A percentile compares a stretch with the other conserved stretches of the same genome.
Conservation (phyloP, 2,329 filamentous ascomycete species). For the Curvularia spicifera region DNA sequence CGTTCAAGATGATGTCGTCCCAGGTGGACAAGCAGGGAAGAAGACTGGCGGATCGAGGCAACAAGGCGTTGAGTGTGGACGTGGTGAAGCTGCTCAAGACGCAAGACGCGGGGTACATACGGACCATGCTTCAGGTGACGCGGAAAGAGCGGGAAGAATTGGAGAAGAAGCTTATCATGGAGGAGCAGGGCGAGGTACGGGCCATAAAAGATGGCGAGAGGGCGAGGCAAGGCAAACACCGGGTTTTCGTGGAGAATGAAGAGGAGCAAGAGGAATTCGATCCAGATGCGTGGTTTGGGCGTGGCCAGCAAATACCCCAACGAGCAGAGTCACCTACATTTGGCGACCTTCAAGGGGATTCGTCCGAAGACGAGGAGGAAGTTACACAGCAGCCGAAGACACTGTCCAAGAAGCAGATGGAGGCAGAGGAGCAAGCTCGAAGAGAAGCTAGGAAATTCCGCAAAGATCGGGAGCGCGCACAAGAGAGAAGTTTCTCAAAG, state of each 20-base stretch:
- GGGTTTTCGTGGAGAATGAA: constrained; percentile 51
- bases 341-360: constrained; percentile 34
- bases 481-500: constrained; percentile 57
- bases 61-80: constrained; percentile 58
- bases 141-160: constrained; percentile 61
- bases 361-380: constrained; percentile 34
- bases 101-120: constrained; percentile 67
- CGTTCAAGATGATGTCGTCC: constrained; percentile 67
- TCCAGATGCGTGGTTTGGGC: constrained; percentile 51
- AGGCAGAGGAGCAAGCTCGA: constrained; percentile 35
- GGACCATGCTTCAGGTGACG: constrained; percentile 63
- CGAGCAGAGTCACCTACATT: constrained; percentile 24
- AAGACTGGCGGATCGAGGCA: constrained; percentile 54
- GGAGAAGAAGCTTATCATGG: constrained; percentile 47
- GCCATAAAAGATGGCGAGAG: constrained; percentile 45
- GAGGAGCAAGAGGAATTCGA: constrained; percentile 52
- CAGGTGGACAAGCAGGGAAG: constrained; percentile 55
- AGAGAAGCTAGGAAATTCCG: constrained; percentile 41
- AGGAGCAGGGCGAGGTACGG: constrained; percentile 50
- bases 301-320: constrained; percentile 34
- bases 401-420: constrained; percentile 41
- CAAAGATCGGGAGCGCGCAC: constrained; percentile 57
- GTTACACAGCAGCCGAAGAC: constrained; percentile 31
- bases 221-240: constrained; percentile 38
- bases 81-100: constrained; percentile 70